A percentile compares a stretch with the other conserved stretches of the same genome.
Evolutionary conservation across 2,329 filamentous ascomycete species (phyloP).

Genomic region (Diaporthe sp.): DNA sequence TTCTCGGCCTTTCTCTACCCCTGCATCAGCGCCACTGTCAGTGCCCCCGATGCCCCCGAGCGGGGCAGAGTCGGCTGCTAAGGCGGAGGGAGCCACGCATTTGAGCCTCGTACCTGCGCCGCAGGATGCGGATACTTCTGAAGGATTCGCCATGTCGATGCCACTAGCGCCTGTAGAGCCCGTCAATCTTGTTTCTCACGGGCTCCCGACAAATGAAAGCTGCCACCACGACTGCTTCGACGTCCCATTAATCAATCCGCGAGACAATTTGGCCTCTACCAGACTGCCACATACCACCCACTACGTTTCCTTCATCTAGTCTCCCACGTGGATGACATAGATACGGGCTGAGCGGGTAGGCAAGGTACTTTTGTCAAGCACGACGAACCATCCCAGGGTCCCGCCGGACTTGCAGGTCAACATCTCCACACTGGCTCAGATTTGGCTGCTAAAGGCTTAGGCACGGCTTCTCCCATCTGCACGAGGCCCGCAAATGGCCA

Average conservation of each 20-base stretch:
- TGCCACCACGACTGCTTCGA: neutral
- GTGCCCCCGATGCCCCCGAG: neutral
- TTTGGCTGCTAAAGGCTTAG: neutral
- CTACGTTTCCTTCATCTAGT: neutral
- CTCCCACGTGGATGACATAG: constrained; percentile 13
- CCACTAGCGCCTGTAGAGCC: constrained; percentile 17
- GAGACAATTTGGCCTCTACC: neutral
- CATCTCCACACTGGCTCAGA: constrained; percentile 11
- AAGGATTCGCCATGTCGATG: constrained; percentile 24
- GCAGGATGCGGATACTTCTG: constrained; percentile 26
- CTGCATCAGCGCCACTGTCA: constrained; percentile 4
- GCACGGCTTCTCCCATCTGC: constrained; percentile 12
- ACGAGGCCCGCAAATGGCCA: constrained; percentile 5
- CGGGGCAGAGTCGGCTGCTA: constrained; percentile 22
- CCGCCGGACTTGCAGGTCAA: constrained; percentile 15
- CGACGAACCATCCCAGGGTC: constrained; percentile 15
- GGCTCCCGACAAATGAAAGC: constrained; percentile 17
- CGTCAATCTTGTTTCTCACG: constrained; percentile 29
- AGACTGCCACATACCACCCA: neutral
- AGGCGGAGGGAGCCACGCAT: constrained; percentile 1
- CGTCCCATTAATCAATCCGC: neutral
- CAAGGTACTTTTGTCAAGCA: neutral
- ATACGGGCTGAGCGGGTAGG: neutral
- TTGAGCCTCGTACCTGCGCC: constrained; percentile 31
- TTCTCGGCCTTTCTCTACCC: neutral